Evolutionary conservation across 2,329 filamentous ascomycete genomes (phyloP), one percentile per base, ranked within the genome.

Genomic region (Cladobotryum mycophilum): DNA sequence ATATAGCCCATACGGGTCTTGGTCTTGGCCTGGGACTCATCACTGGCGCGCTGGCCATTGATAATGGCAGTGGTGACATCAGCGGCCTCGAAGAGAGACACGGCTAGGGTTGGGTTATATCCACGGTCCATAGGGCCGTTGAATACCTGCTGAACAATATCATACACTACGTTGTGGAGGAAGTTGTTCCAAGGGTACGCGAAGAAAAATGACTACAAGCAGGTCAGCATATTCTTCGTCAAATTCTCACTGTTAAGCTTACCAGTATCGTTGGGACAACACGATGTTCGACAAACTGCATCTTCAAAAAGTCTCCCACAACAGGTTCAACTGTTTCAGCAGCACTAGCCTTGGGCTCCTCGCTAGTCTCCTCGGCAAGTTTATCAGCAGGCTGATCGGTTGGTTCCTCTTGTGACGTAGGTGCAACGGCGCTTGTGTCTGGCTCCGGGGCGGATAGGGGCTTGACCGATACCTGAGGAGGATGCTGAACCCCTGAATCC

Each of bases 131-230:
- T 96, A 1, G 90, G 90, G 8, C 93, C 93, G 65, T 99, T 99
- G 69, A 99, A 97, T 1, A 99, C 93, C 73, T 99, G 93, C 68
- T 99, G 93, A 41, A 99, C 89, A 63, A 99, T 91, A 67, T 99
- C 93, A 66, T 99, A 99, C 44, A 99, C 93, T 41, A 99, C 93
- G 64, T 99, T 99, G 71, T 99, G 93, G 41, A 99, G 79, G 65
- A 99, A 99, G 68, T 99, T 99, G 70, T 99, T 99, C 93, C 93
- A 99, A 1, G 93, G 92, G 63, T 97, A 99, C 53, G 86, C 84
- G 75, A 99, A 99, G 72, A 99, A 99, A 74, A 97, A 97, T 51
- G 90, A 88, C 89, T 95, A 57, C 2, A 5, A 30, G 1, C 20
- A 6, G 60, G 30, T 44, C 14, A 47, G 8, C 38, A 45, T 17